Evolutionary conservation across 2,329 filamentous ascomycete species (phyloP), one percentile per base, ranked within the genome.

Genomic region (Pseudopyricularia javanii): DNA sequence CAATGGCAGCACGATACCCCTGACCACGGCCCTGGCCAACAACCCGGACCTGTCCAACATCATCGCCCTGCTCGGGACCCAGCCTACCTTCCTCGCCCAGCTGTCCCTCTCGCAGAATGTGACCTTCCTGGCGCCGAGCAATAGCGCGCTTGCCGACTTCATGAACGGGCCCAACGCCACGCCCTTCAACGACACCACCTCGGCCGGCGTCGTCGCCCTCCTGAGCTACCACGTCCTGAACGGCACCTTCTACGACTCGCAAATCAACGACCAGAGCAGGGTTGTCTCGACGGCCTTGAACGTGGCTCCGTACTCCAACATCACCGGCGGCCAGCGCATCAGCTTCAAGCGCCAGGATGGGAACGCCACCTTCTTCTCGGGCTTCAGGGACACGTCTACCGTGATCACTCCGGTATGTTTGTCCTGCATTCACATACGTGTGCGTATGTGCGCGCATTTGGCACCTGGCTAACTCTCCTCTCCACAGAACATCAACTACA

Each of bases 311-410:
- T 84, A 75, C 61, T 68, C 74, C 57, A 82, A 81, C 54, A 73
- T 85, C 11, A 79, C 77, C 3, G 76, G 73, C 33, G 80, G 79
- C 2, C 82, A 85, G 61, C 70, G 76, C 9, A 72, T 84, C 4
- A 68, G 78, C 55, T 70, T 69, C 4, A 58, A 68, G n/a, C 55
- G 60, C 3, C 53, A 64, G 5, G 68, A 72, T 45, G 65, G 67
- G 30, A 68, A 69, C 6, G 72, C 76, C 2, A 68, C 68, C 1
- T 70, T 82, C 62, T 73, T 70, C 62, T 78, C 74, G 22, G 81
- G 78, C 1, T 60, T 79, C 7, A 70, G 73, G 51, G 61, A 69
- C 37, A 73, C 72, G 47, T 68, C 74, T 1, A 72, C 69, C 12
- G 72, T 83, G 12, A 63, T 70, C 4, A 64, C 67, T 33, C 67